These are phyloP conservation scores for Flaveria ramosissima DNA, from an alignment of 129 eudicot species.

Conservation along the genomic window DNA sequence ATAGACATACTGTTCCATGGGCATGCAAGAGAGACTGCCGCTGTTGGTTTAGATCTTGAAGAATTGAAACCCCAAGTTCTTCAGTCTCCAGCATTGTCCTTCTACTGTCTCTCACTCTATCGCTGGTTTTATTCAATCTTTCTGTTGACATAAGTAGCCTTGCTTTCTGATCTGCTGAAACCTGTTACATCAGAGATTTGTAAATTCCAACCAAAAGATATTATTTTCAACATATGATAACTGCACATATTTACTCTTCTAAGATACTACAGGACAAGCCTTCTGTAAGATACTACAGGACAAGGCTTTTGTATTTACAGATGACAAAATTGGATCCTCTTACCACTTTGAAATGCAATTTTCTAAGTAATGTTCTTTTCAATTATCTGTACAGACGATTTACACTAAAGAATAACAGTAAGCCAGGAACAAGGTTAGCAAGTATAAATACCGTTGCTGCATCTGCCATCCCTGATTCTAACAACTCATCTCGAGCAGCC, in stretches of 20 bases:
- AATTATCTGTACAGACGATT: neutral
- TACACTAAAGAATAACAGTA: constrained; percentile 3
- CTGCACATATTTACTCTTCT: neutral
- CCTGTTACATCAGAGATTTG: constrained; percentile 38
- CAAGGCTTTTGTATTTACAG: neutral
- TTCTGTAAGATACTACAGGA: neutral
- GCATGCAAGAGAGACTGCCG: constrained; percentile 65
- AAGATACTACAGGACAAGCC: neutral
- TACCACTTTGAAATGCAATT: neutral
- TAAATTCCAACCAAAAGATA: neutral
- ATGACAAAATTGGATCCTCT: constrained; percentile 8
- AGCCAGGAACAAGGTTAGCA: neutral
- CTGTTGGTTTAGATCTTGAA: constrained; percentile 68
- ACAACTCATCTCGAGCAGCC: constrained; percentile 67
- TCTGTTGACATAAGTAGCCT: constrained; percentile 62
- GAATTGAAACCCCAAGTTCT: constrained; percentile 71
- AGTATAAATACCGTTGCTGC: constrained; percentile 14
- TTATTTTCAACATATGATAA: neutral
- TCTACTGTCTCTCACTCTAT: constrained; percentile 65
- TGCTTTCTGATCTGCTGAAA: constrained; percentile 60
- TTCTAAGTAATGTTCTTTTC: neutral
- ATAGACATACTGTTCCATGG: constrained; percentile 51
- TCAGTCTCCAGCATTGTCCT: constrained; percentile 72
- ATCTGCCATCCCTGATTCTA: constrained; percentile 72
- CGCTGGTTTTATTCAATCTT: constrained; percentile 59